Evolutionary conservation across 169 alveolate species (phyloP).

Genomic region (Eimeria acervulina): DNA sequence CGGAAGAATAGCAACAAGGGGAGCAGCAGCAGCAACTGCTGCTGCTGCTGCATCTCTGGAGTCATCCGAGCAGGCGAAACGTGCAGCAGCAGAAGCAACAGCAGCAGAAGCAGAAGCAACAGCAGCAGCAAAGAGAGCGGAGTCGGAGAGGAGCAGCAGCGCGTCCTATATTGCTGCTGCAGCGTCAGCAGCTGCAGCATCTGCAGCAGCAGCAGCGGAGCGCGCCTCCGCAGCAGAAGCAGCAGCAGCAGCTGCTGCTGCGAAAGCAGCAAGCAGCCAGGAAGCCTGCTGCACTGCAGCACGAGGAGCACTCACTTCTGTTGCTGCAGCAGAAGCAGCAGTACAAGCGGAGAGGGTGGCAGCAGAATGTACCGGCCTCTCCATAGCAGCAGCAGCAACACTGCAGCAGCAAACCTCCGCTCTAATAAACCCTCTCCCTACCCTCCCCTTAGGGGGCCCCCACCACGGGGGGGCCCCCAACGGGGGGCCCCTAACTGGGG

Average conservation of each 20-base stretch:
- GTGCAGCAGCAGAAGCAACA: not conserved
- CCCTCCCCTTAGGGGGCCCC: constrained; percentile 21
- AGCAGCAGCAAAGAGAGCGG: not conserved
- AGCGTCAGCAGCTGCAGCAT: not conserved
- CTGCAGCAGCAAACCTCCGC: constrained; percentile 15
- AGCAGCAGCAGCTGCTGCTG: constrained; percentile 29
- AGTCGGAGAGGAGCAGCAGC: not conserved
- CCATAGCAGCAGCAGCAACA: not conserved
- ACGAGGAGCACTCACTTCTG: constrained; percentile 3
- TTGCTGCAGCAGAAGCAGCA: constrained; percentile 45
- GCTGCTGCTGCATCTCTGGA: constrained; percentile 45
- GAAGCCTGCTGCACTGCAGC: constrained; percentile 27
- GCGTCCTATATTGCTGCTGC: not conserved
- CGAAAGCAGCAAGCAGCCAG: constrained; percentile 34
- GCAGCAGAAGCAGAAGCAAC: constrained; percentile 36
- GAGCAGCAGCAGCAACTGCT: constrained; percentile 41
- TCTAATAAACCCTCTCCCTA: not conserved
- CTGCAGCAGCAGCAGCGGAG: constrained; percentile 12
- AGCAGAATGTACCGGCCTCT: not conserved
- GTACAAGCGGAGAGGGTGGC: constrained; percentile 7
- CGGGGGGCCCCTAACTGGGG: not conserved
- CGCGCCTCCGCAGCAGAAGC: constrained; percentile 2
- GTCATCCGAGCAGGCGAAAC: constrained; percentile 1
- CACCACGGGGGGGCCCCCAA: not conserved
- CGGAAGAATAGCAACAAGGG: not conserved